A percentile compares a stretch with the other conserved stretches of the same genome.
These are phyloP conservation scores for Mucor sp. DNA, from an alignment of 371 early-diverging fungal species.

Conservation along the genomic window DNA sequence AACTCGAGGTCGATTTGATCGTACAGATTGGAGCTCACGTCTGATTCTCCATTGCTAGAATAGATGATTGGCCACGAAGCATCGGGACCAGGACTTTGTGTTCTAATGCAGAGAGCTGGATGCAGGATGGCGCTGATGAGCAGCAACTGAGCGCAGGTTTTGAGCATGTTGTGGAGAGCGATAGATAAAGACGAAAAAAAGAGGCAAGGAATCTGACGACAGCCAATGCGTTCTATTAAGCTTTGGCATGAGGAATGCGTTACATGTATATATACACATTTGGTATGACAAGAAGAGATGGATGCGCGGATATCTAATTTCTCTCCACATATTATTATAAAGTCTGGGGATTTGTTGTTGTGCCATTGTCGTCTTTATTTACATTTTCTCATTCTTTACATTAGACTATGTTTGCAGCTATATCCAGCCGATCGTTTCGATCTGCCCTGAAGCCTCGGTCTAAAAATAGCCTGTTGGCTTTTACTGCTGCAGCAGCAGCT, in stretches of 20 bases:
- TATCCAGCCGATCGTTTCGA: background rate
- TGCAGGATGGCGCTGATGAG: background rate
- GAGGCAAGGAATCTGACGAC: background rate
- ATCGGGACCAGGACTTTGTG: background rate
- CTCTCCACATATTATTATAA: background rate
- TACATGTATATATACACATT: too few relatives aligned
- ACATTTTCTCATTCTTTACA: background rate
- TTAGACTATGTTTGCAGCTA: background rate
- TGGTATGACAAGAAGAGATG: background rate
- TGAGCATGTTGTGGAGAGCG: background rate
- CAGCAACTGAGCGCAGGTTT: background rate
- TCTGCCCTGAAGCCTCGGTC: background rate
- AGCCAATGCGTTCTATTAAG: background rate
- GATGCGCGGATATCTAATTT: background rate
- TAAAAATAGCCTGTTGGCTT: background rate
- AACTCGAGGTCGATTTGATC: background rate
- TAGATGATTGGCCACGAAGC: conserved; percentile 2
- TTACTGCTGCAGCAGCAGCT: background rate
- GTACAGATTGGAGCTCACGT: background rate
- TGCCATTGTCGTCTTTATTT: background rate
- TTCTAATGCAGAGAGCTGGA: background rate
- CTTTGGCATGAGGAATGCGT: background rate
- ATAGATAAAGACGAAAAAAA: background rate
- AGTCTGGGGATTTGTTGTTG: background rate
- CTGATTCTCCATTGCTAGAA: background rate